Conservation (phyloP, 305 asterid genomes). For the Rubia occidens region DNA sequence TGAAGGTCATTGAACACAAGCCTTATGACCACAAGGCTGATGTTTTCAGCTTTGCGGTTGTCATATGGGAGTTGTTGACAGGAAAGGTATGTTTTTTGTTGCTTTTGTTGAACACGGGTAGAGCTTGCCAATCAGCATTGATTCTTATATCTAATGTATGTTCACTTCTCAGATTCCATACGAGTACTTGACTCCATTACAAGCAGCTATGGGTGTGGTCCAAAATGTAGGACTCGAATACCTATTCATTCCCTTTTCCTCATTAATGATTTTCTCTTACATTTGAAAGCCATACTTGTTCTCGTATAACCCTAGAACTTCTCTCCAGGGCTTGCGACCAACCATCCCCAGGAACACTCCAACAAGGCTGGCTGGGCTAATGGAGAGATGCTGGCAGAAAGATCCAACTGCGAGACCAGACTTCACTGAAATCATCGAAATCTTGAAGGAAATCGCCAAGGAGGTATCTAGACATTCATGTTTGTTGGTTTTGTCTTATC, state of each 20-base stretch:
- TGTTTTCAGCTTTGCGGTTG: conserved; percentile 81
- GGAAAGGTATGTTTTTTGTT: conserved; percentile 56
- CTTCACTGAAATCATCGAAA: conserved; percentile 64
- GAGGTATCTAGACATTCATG: conserved; percentile 41
- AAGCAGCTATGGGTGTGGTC: conserved; percentile 93
- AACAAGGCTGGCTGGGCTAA: conserved; percentile 69
- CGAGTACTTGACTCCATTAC: conserved; percentile 77
- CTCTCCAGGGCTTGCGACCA: conserved; percentile 68
- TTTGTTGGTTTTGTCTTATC: neutral
- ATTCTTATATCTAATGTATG: conserved; percentile 1
- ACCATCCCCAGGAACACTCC: conserved; percentile 67
- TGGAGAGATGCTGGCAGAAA: conserved; percentile 91
- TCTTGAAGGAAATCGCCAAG: conserved; percentile 46
- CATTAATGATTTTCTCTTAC: neutral
- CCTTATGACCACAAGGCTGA: conserved; percentile 92
- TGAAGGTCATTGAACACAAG: conserved; percentile 86
- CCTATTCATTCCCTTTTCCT: neutral
- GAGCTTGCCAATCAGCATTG: neutral
- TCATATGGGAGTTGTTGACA: conserved; percentile 82
- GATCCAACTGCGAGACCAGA: conserved; percentile 73
- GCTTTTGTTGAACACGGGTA: conserved; percentile 5
- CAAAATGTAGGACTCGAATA: conserved; percentile 51
- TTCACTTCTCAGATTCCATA: conserved; percentile 59
- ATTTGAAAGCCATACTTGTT: neutral
- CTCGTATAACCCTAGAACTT: conserved; percentile 1